phyloP scores from a whole-genome alignment of 352 stramenopile species.

The Blastocystis hominis region DNA sequence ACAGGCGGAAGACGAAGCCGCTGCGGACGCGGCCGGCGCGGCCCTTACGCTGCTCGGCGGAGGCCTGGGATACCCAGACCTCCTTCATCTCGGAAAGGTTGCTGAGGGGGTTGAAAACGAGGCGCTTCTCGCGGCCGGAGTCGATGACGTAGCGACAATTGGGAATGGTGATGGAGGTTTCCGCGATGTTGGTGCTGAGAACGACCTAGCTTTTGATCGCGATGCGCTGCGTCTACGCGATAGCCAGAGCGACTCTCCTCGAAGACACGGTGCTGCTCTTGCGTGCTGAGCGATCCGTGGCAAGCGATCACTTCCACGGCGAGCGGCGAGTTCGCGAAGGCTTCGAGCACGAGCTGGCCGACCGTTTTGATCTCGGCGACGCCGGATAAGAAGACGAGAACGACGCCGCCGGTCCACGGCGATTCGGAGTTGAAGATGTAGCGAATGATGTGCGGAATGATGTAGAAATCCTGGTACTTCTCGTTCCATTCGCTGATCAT shows the following conservation, averaged over 20 bases:
- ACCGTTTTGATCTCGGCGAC: slow-evolving; percentile 82
- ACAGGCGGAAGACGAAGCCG: slow-evolving; percentile 79
- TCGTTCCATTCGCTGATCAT: slow-evolving; percentile 60
- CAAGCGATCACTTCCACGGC: slow-evolving; percentile 73
- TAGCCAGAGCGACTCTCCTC: slow-evolving; percentile 62
- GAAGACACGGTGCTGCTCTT: slow-evolving; percentile 86
- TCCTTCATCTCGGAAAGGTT: slow-evolving; percentile 69
- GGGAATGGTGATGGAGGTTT: slow-evolving; percentile 87
- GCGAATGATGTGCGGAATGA: slow-evolving; percentile 14
- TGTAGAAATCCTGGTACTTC: not conserved
- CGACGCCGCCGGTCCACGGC: slow-evolving; percentile 4
- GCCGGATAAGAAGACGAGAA: slow-evolving; percentile 88
- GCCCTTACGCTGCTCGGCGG: slow-evolving; percentile 67
- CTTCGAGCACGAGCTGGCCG: not conserved
- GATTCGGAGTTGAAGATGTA: not conserved
- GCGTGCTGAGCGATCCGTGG: slow-evolving; percentile 80
- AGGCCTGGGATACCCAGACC: slow-evolving; percentile 69
- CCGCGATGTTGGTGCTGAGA: slow-evolving; percentile 87
- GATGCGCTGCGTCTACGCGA: not conserved
- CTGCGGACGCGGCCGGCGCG: slow-evolving; percentile 80
- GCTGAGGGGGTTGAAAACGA: slow-evolving; percentile 67
- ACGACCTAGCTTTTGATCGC: slow-evolving; percentile 78
- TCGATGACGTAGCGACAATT: slow-evolving; percentile 80
- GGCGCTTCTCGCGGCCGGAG: slow-evolving; percentile 74
- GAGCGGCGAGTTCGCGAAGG: slow-evolving; percentile 32